These are phyloP conservation scores for Theileria parva DNA, from an alignment of 169 alveolate species.

Conservation along the genomic window DNA sequence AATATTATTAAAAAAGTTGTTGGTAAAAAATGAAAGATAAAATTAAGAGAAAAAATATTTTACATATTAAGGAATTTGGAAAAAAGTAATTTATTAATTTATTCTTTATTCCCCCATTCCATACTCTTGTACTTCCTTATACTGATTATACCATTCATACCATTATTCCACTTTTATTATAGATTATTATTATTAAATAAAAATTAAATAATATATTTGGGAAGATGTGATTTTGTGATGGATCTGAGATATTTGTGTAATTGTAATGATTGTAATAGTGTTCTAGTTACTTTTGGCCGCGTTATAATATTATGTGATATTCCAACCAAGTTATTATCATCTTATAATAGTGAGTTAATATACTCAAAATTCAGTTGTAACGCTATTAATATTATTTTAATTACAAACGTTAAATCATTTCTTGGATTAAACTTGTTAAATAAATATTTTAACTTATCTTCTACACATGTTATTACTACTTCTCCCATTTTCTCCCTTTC, in stretches of 20 bases:
- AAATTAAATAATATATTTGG: no score
- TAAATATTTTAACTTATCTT: slow-evolving; percentile 20
- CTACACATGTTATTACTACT: slow-evolving; percentile 35
- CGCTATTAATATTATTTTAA: slow-evolving; percentile 42
- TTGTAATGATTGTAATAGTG: slow-evolving; percentile 60
- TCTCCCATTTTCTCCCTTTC: neutral
- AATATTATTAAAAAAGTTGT: no score
- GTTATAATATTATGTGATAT: slow-evolving; percentile 50
- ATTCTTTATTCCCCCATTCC: neutral
- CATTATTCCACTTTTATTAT: no score
- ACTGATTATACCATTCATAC: no score
- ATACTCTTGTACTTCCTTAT: neutral
- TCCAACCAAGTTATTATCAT: slow-evolving; percentile 27
- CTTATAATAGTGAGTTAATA: neutral
- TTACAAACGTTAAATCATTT: slow-evolving; percentile 49
- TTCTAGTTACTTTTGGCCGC: slow-evolving; percentile 42
- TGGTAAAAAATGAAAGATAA: neutral
- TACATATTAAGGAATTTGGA: neutral
- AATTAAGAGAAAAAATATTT: no score
- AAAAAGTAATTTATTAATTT: no score
- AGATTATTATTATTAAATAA: no score
- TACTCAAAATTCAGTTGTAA: slow-evolving; percentile 30
- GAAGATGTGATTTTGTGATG: neutral
- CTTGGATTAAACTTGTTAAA: slow-evolving; percentile 45
- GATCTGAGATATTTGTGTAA: slow-evolving; percentile 25